These are phyloP conservation scores for Annona cherimola DNA, from an alignment of 164 flowering plant genomes.

Conservation along the genomic window DNA sequence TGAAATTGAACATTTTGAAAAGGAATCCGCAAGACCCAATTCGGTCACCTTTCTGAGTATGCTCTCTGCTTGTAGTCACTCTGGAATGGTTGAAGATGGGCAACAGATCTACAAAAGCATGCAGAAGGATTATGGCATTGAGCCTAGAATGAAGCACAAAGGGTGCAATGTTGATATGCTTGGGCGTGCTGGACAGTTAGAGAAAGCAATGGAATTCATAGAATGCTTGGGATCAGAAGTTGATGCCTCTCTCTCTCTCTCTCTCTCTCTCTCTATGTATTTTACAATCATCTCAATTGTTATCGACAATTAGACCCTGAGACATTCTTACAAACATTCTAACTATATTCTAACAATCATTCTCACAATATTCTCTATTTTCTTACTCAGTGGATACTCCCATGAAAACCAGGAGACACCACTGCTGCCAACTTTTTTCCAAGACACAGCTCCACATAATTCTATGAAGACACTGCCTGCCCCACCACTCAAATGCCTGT, in stretches of 20 bases:
- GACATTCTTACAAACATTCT: no score
- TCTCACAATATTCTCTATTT: no score
- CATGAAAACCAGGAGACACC: no score
- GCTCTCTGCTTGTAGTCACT: conserved; percentile 16
- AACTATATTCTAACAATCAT: no score
- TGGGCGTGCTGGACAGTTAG: conserved; percentile 17
- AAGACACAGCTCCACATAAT: no score
- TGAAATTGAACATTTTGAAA: conserved; percentile 11
- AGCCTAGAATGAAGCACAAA: conserved; percentile 14
- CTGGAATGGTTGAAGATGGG: conserved; percentile 15
- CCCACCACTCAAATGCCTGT: no score
- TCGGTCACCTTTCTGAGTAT: conserved; percentile 16
- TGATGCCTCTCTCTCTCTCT: conserved; percentile 11
- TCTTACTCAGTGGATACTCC: no score
- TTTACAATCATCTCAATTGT: no score
- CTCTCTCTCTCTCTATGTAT: no score
- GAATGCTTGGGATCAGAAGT: conserved; percentile 30
- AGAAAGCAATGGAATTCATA: conserved; percentile 16
- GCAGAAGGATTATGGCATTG: conserved; percentile 9
- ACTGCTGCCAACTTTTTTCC: no score
- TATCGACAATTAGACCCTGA: no score
- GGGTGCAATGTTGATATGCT: conserved; percentile 21
- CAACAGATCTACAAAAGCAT: conserved; percentile 9
- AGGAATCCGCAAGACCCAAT: conserved; percentile 10
- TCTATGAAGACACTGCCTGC: no score